Evolutionary conservation across 148 eudicot species (phyloP).

Genomic region (Rhododendron williamsianum): DNA sequence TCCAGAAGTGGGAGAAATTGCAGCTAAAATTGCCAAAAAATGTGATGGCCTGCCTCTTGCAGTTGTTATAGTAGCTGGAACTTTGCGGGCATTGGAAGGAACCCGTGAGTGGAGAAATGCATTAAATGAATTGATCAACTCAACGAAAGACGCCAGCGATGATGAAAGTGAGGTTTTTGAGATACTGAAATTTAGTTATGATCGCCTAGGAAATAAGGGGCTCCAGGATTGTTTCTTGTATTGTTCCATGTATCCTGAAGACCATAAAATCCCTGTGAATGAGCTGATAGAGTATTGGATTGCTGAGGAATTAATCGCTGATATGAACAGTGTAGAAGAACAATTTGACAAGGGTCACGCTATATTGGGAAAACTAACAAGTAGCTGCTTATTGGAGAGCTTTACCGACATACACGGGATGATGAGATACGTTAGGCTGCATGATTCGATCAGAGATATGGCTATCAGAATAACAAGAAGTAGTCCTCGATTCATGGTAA

Average conservation of each 20-base stretch:
- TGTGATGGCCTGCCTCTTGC: background rate
- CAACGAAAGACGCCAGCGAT: background rate
- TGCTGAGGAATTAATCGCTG: background rate
- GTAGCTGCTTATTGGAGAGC: background rate
- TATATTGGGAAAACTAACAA: background rate
- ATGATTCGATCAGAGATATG: too few species aligned
- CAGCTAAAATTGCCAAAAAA: background rate
- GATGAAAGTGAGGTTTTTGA: background rate
- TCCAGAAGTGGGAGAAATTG: background rate
- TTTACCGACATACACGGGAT: too few species aligned
- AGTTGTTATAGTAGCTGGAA: background rate
- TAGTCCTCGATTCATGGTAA: too few species aligned
- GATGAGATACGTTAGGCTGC: too few species aligned
- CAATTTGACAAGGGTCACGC: background rate
- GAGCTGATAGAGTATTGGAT: too few species aligned
- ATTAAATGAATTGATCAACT: background rate
- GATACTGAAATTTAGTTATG: background rate
- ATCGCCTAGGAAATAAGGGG: background rate
- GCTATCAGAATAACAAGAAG: too few species aligned
- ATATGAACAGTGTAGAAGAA: background rate
- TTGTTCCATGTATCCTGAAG: background rate
- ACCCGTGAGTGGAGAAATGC: background rate
- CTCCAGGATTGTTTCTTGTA: background rate
- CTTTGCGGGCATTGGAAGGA: background rate
- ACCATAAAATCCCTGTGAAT: background rate